Evolutionary conservation across 768 basidiomycete genomes (phyloP).

Genomic region (Pulveroboletus frians): DNA sequence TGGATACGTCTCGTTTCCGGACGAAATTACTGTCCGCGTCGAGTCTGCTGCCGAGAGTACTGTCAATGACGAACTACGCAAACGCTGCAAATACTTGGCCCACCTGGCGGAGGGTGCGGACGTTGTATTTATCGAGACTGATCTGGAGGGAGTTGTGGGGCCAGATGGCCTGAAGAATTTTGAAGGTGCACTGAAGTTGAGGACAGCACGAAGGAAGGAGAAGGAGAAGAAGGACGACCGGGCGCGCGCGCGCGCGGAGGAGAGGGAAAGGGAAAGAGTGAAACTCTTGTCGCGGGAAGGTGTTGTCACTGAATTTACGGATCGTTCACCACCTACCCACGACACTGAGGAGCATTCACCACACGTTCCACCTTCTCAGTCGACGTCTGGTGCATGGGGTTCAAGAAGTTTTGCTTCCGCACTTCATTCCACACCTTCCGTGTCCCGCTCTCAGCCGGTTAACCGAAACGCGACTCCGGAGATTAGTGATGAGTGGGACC

Average conservation of each 20-base stretch:
- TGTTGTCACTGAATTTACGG: constrained; percentile 1
- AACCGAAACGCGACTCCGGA: constrained; percentile 26
- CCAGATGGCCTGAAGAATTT: constrained; percentile 73
- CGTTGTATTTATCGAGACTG: constrained; percentile 89
- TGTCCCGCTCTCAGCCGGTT: constrained; percentile 42
- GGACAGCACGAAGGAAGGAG: constrained; percentile 70
- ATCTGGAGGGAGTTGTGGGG: constrained; percentile 75
- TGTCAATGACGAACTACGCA: constrained; percentile 89
- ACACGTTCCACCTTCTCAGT: constrained; percentile 7
- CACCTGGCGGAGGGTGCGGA: constrained; percentile 91
- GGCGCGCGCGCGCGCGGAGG: constrained; percentile 74
- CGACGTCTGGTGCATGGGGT: constrained; percentile 64
- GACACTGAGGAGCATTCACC: constrained; percentile 14
- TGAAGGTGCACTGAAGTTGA: constrained; percentile 73
- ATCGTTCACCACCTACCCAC: constrained; percentile 3
- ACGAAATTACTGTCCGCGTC: constrained; percentile 73
- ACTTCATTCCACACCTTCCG: constrained; percentile 45
- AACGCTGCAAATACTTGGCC: constrained; percentile 92
- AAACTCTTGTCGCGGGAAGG: constrained; percentile 27
- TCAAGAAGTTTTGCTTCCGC: constrained; percentile 78
- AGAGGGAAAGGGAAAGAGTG: constrained; percentile 57
- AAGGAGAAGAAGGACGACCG: constrained; percentile 83
- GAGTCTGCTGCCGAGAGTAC: constrained; percentile 71
- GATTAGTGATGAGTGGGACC: constrained; percentile 64
- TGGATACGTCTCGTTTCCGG: constrained; percentile 79